Evolutionary conservation across 371 early-diverging fungal species (phyloP).

Genomic region (Coemansia sp.): DNA sequence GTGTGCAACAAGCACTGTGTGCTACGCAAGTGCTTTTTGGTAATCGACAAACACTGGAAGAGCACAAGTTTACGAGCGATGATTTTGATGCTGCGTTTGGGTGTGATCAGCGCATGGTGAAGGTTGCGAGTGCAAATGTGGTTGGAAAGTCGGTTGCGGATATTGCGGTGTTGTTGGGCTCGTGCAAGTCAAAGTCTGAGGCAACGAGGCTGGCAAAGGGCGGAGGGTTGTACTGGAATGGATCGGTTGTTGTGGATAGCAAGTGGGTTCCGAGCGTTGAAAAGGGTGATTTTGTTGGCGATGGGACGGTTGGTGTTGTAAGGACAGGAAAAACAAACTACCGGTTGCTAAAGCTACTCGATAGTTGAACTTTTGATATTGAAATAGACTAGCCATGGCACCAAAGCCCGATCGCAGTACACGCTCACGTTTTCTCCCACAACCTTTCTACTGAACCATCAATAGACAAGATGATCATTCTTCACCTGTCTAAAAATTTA

Average conservation of each 20-base stretch:
- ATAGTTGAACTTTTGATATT: not conserved
- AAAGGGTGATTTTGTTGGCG: constrained; percentile 32
- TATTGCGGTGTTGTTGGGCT: constrained; percentile 61
- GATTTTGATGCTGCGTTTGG: constrained; percentile 73
- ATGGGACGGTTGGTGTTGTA: constrained; percentile 39
- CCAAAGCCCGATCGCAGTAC: no score
- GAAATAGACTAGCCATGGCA: no score
- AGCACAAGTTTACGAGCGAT: constrained; percentile 53
- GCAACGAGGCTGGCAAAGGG: constrained; percentile 70
- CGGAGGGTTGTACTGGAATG: constrained; percentile 78
- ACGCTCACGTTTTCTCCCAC: no score
- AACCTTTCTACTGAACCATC: no score
- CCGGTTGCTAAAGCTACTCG: constrained; percentile 15
- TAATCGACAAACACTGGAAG: constrained; percentile 29
- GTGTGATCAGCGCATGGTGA: constrained; percentile 62
- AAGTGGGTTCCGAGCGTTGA: constrained; percentile 41
- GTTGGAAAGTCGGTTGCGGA: constrained; percentile 57
- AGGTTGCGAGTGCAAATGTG: constrained; percentile 51
- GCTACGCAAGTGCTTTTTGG: constrained; percentile 75
- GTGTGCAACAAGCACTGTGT: constrained; percentile 61
- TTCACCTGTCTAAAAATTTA: not conserved
- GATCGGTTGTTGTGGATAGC: constrained; percentile 52
- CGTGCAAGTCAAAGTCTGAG: constrained; percentile 72
- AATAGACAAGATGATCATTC: not conserved
- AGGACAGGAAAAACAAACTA: constrained; percentile 50